A percentile compares a stretch with the other conserved stretches of the same genome.
Evolutionary conservation across 495 filamentous ascomycete species (phyloP).

Genomic region (Gamarada debralockiae): DNA sequence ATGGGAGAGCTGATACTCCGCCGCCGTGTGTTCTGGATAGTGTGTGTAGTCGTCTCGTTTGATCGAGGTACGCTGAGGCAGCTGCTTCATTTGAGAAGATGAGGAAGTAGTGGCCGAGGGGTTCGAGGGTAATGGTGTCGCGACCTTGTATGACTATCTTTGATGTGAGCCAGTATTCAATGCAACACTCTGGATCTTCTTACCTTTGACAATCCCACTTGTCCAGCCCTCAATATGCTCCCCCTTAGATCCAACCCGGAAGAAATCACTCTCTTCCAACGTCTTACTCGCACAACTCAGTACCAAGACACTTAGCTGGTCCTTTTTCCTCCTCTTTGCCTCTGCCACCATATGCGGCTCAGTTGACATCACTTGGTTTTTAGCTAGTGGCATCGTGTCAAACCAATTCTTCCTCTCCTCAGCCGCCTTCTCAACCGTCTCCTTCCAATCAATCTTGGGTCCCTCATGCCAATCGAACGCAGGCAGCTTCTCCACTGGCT

Average conservation of each 20-base stretch:
- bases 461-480: constrained; percentile 15
- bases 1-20: constrained; percentile 26
- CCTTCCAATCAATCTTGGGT: neutral
- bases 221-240: constrained; percentile 61
- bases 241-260: constrained; percentile 53
- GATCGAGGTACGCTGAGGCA: constrained; percentile 49
- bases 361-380: no score
- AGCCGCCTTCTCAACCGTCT: neutral
- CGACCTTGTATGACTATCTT: constrained; percentile 32
- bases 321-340: neutral
- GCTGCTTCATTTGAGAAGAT: constrained; percentile 53
- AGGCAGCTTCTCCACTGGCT: constrained; percentile 18
- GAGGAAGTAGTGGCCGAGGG: constrained; percentile 54
- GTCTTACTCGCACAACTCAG: constrained; percentile 46
- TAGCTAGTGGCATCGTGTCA: neutral
- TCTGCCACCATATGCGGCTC: neutral
- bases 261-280: constrained; percentile 60
- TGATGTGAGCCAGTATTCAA: constrained; percentile 4
- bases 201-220: constrained; percentile 36
- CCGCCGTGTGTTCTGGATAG: constrained; percentile 32
- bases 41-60: constrained; percentile 40
- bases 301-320: constrained; percentile 34
- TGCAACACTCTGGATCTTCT: neutral
- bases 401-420: neutral
- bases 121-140: constrained; percentile 47